Base-by-base conservation (phyloP, 495 filamentous ascomycete species). In the Glonium stellatum region DNA sequence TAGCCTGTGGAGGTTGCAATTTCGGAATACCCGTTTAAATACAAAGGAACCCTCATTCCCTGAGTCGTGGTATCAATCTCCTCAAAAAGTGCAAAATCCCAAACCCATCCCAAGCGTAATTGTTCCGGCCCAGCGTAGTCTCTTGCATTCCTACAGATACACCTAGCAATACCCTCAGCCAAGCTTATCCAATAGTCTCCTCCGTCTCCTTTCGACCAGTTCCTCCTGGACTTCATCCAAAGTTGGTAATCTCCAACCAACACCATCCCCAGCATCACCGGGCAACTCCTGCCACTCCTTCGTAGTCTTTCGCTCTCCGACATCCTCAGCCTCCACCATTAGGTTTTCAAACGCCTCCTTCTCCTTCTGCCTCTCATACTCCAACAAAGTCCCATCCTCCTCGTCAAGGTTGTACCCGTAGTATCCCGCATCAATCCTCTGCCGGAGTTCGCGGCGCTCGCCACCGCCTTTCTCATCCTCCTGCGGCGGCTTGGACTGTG, bases 391-490 rank as follows among this genome's bases (percentile, higher is more conserved):
- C 0, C 88, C 90, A 73, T 97, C 93, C 73, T 97, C 93, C 73
- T 97, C 93, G 68, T 92, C 90, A 23, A 92, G 80, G 65, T 90
- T 89, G 72, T 95, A 98, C 35, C 93, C 93, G 69, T 96, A 98
- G 68, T 98, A 98, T 50, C 85, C 86, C 19, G 95, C 95, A 79
- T 98, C 90, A 3, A 97, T 91, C 64, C 86, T 82, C 76, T 80
- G 85, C 60, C 90, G 79, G 73, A 97, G 73, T 68, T 96, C 90
- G 44, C 77, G 76, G 47, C 82, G 78, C 48, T 74, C 72, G 60
- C 82, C 89, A 68, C 81, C 70, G 10, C 81, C 80, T 57, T 80
- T 86, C 68, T 81, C 80, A 21, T 73, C 75, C 57, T 79, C 76
- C 31, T 71, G 65, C 34, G 63, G 79, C 64, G 87, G 80, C 64